Percentiles rank a stretch among this genome's conserved stretches.
Evolutionary conservation across 495 filamentous ascomycete species (phyloP).

Genomic region (Cercophora sp.): DNA sequence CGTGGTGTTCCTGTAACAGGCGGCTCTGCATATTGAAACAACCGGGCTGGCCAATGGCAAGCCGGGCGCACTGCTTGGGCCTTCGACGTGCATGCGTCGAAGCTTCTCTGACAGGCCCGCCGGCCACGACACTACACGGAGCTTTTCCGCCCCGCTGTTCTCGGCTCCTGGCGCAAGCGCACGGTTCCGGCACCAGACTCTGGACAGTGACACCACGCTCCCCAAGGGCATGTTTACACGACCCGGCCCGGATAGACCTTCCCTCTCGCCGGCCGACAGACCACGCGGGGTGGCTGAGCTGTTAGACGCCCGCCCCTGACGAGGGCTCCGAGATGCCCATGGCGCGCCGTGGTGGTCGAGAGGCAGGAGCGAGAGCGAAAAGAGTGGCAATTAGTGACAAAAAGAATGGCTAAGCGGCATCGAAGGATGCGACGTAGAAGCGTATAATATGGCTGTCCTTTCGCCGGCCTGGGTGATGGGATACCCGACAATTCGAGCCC

Average conservation of each 20-base stretch:
- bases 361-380: conserved; percentile 5
- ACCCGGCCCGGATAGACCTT: conserved; percentile 2
- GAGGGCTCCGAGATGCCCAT: no score
- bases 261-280: neutral
- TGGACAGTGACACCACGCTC: no score
- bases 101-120: conserved; percentile 4
- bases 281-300: conserved; percentile 9
- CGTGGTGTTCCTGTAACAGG: no score
- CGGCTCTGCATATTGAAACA: no score
- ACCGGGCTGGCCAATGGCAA: no score
- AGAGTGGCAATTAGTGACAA: no score
- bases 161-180: conserved; percentile 11
- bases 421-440: no score
- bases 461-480: conserved; percentile 6
- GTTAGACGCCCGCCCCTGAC: no score
- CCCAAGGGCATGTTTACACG: conserved; percentile 9
- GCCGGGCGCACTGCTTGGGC: no score
- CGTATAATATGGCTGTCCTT: conserved; percentile 15
- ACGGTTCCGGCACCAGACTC: neutral
- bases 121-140: neutral
- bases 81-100: conserved; percentile 16
- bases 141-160: neutral
- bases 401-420: no score
- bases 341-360: no score
- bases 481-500: conserved; percentile 19